Evolutionary conservation across 108 stramenopile species (phyloP).

Genomic region (Discostella stelligeroides): DNA sequence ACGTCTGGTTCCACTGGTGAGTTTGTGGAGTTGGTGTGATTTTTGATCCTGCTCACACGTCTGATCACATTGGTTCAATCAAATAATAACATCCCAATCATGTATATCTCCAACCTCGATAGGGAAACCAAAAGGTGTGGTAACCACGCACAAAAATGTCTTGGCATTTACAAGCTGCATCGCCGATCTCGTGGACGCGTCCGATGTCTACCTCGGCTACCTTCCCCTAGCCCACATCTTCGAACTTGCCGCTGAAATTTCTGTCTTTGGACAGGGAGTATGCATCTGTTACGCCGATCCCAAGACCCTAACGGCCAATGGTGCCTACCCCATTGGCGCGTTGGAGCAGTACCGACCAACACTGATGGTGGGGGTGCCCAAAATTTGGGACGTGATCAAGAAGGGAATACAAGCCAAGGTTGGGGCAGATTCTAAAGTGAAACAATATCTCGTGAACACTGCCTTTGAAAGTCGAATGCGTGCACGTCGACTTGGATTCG

Average conservation of each 20-base stretch:
- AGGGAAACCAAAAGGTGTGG: constrained; percentile 96
- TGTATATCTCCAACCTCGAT: constrained; percentile 22
- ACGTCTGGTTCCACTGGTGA: constrained; percentile 92
- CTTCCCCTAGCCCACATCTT: constrained; percentile 87
- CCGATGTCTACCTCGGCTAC: constrained; percentile 71
- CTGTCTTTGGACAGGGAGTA: constrained; percentile 55
- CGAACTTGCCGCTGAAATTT: constrained; percentile 87
- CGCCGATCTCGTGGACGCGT: constrained; percentile 22
- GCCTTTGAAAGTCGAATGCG: constrained; percentile 69
- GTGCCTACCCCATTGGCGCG: constrained; percentile 84
- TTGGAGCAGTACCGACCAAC: constrained; percentile 85
- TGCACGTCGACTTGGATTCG: constrained; percentile 72
- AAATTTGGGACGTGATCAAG: constrained; percentile 95
- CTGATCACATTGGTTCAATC: not conserved
- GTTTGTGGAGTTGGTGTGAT: not conserved
- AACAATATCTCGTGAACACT: constrained; percentile 68
- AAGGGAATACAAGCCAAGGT: constrained; percentile 89
- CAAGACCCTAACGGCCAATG: constrained; percentile 76
- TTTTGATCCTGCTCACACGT: no score
- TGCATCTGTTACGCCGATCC: constrained; percentile 89
- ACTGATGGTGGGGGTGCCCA: constrained; percentile 89
- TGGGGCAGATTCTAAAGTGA: constrained; percentile 61
- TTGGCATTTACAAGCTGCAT: constrained; percentile 56
- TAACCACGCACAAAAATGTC: constrained; percentile 86
- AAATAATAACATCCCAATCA: not conserved